Evolutionary conservation across 345 rosid genomes (phyloP).

Genomic region (Brassica rapa): DNA sequence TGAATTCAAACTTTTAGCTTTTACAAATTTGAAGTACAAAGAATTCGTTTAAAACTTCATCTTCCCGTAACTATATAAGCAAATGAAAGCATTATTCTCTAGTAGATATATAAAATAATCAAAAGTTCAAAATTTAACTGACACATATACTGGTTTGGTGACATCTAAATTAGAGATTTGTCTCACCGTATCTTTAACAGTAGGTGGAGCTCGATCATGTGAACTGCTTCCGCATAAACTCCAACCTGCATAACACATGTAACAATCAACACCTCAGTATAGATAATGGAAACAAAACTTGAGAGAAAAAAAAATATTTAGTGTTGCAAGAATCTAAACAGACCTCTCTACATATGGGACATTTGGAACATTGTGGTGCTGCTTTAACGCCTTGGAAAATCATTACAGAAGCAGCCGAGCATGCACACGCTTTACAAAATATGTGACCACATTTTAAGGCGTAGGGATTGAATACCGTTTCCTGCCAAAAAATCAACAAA

Average conservation of each 20-base stretch:
- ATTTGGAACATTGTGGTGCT: conserved; percentile 60
- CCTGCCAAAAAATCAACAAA: conserved; percentile 48
- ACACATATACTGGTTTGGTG: not conserved
- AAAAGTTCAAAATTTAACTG: not conserved
- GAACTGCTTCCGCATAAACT: conserved; percentile 71
- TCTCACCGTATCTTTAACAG: conserved; percentile 64
- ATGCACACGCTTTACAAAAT: conserved; percentile 86
- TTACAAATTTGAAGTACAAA: not conserved
- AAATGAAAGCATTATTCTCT: not conserved
- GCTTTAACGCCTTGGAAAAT: conserved; percentile 71
- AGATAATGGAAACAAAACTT: not conserved
- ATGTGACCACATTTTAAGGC: conserved; percentile 92
- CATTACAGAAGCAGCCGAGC: conserved; percentile 84
- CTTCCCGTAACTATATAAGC: not conserved
- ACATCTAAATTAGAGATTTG: conserved; percentile 7
- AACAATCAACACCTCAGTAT: not conserved
- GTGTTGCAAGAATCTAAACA: conserved; percentile 26
- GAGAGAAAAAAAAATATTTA: not conserved
- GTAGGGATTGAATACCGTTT: conserved; percentile 76
- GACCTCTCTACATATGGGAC: conserved; percentile 98
- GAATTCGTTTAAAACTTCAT: not conserved
- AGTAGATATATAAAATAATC: not conserved
- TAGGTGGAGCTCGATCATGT: conserved; percentile 73
- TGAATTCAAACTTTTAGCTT: not conserved
- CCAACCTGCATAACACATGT: conserved; percentile 54